These are phyloP conservation scores for Camptophora hylomeconis DNA, from an alignment of 2,329 filamentous ascomycete species.

Conservation along the genomic window DNA sequence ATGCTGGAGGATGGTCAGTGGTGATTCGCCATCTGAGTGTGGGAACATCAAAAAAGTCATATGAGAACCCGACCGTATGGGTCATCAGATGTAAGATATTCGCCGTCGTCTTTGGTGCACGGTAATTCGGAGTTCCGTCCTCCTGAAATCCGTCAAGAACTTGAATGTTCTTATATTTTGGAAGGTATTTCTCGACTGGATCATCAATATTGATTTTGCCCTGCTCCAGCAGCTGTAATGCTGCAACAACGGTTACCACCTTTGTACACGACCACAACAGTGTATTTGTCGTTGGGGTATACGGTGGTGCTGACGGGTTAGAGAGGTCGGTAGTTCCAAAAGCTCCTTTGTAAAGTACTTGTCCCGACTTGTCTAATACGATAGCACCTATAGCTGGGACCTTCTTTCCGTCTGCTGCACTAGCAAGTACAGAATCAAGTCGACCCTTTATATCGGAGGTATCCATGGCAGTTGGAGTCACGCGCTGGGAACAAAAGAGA, in stretches of 20 bases:
- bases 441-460: too few relatives aligned
- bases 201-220: conserved; percentile 14
- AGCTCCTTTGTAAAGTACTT: conserved; percentile 10
- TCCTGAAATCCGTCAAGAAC: conserved; percentile 6
- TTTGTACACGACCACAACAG: conserved; percentile 14
- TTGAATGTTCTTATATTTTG: conserved; percentile 9
- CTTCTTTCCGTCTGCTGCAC: too few relatives aligned
- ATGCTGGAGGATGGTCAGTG: conserved; percentile 3
- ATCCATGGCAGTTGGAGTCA: too few relatives aligned
- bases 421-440: too few relatives aligned
- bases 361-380: conserved; percentile 11
- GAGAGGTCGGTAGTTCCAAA: conserved; percentile 10
- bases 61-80: conserved; percentile 12
- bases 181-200: conserved; percentile 13
- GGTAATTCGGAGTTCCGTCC: conserved; percentile 6
- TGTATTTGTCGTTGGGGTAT: conserved; percentile 9
- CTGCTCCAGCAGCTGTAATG: conserved; percentile 13
- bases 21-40: conserved; percentile 8
- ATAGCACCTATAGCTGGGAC: conserved; percentile 11
- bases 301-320: conserved; percentile 7
- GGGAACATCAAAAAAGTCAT: conserved; percentile 12
- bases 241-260: conserved; percentile 11
- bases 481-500: too few relatives aligned
- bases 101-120: conserved; percentile 7
- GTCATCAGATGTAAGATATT: conserved; percentile 13